These are phyloP conservation scores for Lecanicillium sp. DNA, from an alignment of 2,329 filamentous ascomycete species.

Conservation along the genomic window DNA sequence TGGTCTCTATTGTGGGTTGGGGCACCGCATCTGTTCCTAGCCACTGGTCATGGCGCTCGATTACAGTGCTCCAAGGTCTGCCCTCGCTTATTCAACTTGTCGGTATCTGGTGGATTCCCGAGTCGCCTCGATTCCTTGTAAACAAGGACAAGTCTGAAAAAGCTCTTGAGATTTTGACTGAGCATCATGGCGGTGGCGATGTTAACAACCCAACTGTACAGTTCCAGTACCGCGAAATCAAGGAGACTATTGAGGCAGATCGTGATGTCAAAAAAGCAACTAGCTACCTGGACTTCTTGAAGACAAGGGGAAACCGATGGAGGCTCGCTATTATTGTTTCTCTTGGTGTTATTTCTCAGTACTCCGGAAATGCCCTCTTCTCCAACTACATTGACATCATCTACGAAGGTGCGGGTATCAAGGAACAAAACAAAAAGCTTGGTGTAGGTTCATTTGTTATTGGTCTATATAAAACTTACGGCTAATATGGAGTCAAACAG, in stretches of 20 bases:
- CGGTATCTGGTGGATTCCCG: constrained; percentile 62
- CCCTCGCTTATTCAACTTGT: constrained; percentile 53
- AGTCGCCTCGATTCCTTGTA: constrained; percentile 58
- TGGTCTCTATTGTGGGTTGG: neutral
- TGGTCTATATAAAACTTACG: neutral
- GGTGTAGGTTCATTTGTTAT: constrained; percentile 25
- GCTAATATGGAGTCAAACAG: constrained; percentile 10
- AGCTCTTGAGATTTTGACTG: constrained; percentile 51
- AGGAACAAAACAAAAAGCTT: constrained; percentile 45
- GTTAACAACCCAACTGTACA: constrained; percentile 51
- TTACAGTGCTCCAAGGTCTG: constrained; percentile 54
- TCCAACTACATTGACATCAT: constrained; percentile 59
- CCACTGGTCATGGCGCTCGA: constrained; percentile 61
- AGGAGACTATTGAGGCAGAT: constrained; percentile 52
- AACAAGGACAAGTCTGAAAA: constrained; percentile 55
- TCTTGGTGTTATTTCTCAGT: constrained; percentile 59
- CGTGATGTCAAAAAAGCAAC: constrained; percentile 37
- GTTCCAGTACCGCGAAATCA: constrained; percentile 60
- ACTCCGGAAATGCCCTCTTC: constrained; percentile 58
- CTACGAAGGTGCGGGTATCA: constrained; percentile 54
- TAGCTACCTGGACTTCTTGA: constrained; percentile 52
- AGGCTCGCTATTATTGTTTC: constrained; percentile 53
- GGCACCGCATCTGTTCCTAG: constrained; percentile 48
- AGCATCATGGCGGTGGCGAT: constrained; percentile 56
- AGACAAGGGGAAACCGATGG: constrained; percentile 56